Evolutionary conservation across 2,329 filamentous ascomycete genomes (phyloP), one percentile per base, ranked within the genome.

Genomic region (Sporothrix inflata): DNA sequence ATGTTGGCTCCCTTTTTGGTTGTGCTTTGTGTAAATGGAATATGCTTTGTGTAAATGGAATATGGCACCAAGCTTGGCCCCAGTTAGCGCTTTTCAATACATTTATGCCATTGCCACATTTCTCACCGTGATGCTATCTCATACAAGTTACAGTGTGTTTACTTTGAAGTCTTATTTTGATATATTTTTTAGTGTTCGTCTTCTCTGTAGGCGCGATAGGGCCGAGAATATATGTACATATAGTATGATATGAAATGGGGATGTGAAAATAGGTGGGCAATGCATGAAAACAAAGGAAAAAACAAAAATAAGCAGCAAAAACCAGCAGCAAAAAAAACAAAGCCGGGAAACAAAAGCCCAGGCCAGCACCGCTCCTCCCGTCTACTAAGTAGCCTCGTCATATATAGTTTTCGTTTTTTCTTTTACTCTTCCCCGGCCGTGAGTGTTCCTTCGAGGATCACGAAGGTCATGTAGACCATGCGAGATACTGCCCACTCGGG

Each of bases 191-290:
- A 30, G 21, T 27, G 16, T 69, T 70, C 42, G 45, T 57, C 19
- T 65, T 53, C 45, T 65, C 34, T 55, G 61, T 12, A 27, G 42
- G 66, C 34, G 34, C 27, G 38, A 27, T n/a, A 24, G n/a, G 66
- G 49, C 66, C 66, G 66, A 71, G 57, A 55, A 71, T 71, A 71
- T 65, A 65, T 71, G 60, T 71, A 71, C 66, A 68, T 65, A 21
- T 40, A 24, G 21, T 49, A 66, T 49, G 63, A 47, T 49, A 38
- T 12, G 63, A 47, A 27, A 40, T 40, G 11, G 16, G 21, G 16
- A 19, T 30, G 45, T 60, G 30, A 30, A 70, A 30, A 51, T n/a
- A 16, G n/a, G n/a, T 45, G 38, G n/a, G 60, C 38, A 42, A 65
- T 71, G 57, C 57, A 16, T 21, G 53, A 7, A 30, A 47, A 34